These are phyloP conservation scores for Wickerhamomyces tratensis DNA, from an alignment of 805 yeast species.

Conservation along the genomic window DNA sequence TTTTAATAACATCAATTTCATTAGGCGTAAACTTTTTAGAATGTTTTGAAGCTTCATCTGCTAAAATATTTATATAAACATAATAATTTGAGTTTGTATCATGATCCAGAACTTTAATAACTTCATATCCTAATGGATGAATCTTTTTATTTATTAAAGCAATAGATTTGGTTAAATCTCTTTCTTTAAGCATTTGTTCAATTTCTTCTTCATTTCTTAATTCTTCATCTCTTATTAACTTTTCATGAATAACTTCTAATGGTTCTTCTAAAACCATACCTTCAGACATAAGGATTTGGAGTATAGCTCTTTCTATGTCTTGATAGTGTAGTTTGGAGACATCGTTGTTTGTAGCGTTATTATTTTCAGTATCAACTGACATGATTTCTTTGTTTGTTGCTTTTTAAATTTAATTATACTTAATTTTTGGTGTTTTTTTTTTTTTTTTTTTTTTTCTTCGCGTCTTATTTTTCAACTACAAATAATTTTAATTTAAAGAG, in stretches of 20 bases:
- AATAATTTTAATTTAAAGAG: no score
- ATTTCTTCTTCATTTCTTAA: constrained; percentile 1
- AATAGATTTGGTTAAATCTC: constrained; percentile 13
- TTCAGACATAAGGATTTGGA: neutral
- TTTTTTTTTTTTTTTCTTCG: no score
- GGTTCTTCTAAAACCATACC: neutral
- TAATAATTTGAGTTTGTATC: constrained; percentile 22
- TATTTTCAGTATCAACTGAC: no score
- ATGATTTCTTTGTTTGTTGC: neutral
- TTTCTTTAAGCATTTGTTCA: neutral
- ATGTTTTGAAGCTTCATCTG: constrained; percentile 26
- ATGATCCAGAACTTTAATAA: constrained; percentile 27
- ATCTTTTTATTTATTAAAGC: constrained; percentile 16
- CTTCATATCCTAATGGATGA: constrained; percentile 26
- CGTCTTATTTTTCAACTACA: no score
- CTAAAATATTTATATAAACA: constrained; percentile 24
- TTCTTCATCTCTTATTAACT: neutral
- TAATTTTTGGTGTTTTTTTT: neutral
- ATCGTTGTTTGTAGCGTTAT: neutral
- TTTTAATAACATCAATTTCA: constrained; percentile 33
- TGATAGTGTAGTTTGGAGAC: neutral
- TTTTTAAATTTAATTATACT: no score
- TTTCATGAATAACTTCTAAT: neutral
- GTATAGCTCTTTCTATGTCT: neutral
- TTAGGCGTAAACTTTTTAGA: constrained; percentile 24